A percentile compares a stretch with the other conserved stretches of the same genome.
phyloP scores from a whole-genome alignment of 352 stramenopile genomes.

The Phytophthora parvispora region DNA sequence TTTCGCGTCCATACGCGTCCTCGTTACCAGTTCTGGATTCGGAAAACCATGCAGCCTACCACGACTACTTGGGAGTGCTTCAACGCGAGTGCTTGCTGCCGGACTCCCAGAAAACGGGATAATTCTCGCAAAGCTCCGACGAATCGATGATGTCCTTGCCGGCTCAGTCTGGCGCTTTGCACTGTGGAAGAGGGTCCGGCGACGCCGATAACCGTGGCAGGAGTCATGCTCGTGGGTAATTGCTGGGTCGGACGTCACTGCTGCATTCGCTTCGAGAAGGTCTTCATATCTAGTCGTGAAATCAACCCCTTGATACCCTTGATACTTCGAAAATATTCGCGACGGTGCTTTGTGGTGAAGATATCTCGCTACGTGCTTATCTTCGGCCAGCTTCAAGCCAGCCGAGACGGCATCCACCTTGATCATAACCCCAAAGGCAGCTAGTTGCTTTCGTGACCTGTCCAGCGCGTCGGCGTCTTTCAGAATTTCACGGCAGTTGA shows the following conservation, averaged over 20 bases:
- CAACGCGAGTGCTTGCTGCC: not conserved
- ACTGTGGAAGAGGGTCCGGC: too few species aligned
- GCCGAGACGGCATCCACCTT: conserved; percentile 1
- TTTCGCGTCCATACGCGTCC: too few species aligned
- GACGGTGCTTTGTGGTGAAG: conserved; percentile 17
- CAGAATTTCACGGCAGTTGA: conserved; percentile 27
- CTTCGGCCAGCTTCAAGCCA: not conserved
- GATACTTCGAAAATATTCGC: conserved; percentile 27
- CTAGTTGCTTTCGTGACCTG: not conserved
- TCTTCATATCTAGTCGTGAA: conserved; percentile 4
- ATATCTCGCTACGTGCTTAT: not conserved
- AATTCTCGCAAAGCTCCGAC: not conserved
- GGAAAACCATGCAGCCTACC: too few species aligned
- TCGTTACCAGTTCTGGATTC: too few species aligned
- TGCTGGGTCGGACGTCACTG: not conserved
- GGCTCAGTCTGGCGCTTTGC: too few species aligned
- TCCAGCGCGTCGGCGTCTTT: conserved; percentile 4
- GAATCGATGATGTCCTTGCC: not conserved
- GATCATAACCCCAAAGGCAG: not conserved
- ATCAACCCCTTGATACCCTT: conserved; percentile 16
- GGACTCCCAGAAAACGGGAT: not conserved
- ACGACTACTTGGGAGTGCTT: not conserved
- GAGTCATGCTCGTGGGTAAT: not conserved
- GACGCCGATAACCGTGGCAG: not conserved
- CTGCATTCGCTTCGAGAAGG: not conserved